Conservation (phyloP, 2,329 filamentous ascomycete species). For the Teratosphaeria gauchensis region DNA sequence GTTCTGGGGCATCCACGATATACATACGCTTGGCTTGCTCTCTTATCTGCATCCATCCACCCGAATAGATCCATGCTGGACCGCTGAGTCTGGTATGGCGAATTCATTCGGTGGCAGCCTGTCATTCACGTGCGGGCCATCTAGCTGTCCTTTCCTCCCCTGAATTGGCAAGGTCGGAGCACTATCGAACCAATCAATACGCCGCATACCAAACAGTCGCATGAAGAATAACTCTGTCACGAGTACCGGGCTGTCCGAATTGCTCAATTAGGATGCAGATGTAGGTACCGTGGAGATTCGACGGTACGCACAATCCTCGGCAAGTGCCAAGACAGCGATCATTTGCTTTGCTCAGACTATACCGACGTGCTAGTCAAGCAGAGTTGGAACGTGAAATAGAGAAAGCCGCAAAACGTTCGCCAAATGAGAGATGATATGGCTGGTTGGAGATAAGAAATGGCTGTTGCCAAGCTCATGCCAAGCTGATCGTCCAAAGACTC, state of each 20-base stretch:
- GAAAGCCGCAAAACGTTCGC: not conserved
- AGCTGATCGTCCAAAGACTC: not conserved
- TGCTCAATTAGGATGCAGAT: not conserved
- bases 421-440: not conserved
- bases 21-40: not conserved
- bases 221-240: not conserved
- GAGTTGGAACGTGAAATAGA: not conserved
- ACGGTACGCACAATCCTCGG: not conserved
- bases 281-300: not conserved
- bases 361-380: not conserved
- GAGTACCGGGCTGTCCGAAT: not conserved
- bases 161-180: not conserved
- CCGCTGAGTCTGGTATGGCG: not conserved
- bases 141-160: not conserved
- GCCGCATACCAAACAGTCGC: not conserved
- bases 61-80: not conserved
- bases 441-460: not conserved
- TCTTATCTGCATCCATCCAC: not conserved
- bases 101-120: not conserved
- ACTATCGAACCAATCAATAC: not conserved
- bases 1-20: not conserved
- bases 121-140: not conserved
- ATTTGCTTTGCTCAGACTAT: not conserved
- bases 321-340: not conserved
- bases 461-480: not conserved